Conservation (phyloP, 768 basidiomycete species). For the Lactarius indigo region DNA sequence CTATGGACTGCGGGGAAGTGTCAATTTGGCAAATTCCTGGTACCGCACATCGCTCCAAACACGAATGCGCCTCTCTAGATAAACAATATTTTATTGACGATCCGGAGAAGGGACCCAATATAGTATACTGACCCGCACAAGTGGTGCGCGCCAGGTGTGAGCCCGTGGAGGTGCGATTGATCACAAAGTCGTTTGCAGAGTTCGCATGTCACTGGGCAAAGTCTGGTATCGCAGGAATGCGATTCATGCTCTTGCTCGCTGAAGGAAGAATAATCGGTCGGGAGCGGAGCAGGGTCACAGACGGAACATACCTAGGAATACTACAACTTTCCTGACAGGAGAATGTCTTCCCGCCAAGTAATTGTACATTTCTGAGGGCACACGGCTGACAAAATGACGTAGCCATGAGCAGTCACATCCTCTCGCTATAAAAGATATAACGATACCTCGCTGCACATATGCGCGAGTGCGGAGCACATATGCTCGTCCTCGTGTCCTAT, state of each 20-base stretch:
- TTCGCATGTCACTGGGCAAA: conserved; percentile 53
- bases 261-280: background rate
- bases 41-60: conserved; percentile 40
- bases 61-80: conserved; percentile 49
- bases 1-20: conserved; percentile 54
- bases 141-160: conserved; percentile 41
- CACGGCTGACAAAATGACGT: conserved; percentile 15
- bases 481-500: conserved; percentile 50
- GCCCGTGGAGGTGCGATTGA: conserved; percentile 48
- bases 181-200: conserved; percentile 54
- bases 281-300: background rate
- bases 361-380: conserved; percentile 7
- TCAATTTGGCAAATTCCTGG: conserved; percentile 57
- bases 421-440: background rate
- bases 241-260: conserved; percentile 45
- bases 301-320: conserved; percentile 9
- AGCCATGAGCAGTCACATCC: background rate
- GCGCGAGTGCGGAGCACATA: conserved; percentile 49
- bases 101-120: background rate
- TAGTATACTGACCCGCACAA: conserved; percentile 49
- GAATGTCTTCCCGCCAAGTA: conserved; percentile 11
- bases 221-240: conserved; percentile 49
- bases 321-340: conserved; percentile 18
- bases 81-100: background rate
- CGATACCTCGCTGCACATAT: conserved; percentile 54